These are phyloP conservation scores for Pisolithus marmoratus DNA, from an alignment of 768 basidiomycete species.

Conservation along the genomic window DNA sequence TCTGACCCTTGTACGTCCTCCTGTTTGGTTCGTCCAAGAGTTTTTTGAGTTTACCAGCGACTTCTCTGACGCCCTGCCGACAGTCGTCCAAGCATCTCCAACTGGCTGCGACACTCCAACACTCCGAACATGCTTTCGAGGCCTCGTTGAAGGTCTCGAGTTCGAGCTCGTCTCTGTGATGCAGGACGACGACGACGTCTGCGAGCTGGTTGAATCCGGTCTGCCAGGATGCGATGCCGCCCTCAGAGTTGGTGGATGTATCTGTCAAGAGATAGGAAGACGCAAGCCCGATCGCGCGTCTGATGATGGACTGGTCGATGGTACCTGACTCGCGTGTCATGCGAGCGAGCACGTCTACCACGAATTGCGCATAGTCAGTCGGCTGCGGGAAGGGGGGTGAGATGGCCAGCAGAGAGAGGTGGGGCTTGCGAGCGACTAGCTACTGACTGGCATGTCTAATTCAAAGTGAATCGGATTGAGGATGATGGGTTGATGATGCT, in stretches of 20 bases:
- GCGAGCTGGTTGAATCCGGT: slow-evolving; percentile 63
- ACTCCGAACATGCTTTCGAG: slow-evolving; percentile 60
- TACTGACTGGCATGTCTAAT: slow-evolving; percentile 28
- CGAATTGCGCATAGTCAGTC: slow-evolving; percentile 59
- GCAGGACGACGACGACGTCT: slow-evolving; percentile 68
- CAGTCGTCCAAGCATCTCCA: slow-evolving; percentile 66
- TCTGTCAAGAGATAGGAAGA: slow-evolving; percentile 80
- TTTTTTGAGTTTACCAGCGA: slow-evolving; percentile 55
- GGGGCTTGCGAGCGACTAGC: not conserved
- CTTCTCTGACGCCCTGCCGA: slow-evolving; percentile 53
- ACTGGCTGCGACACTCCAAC: slow-evolving; percentile 66
- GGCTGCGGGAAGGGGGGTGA: slow-evolving; percentile 19
- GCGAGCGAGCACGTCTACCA: slow-evolving; percentile 47
- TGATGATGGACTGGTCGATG: slow-evolving; percentile 58
- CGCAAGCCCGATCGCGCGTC: slow-evolving; percentile 61
- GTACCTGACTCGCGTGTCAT: slow-evolving; percentile 40
- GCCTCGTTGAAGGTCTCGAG: slow-evolving; percentile 72
- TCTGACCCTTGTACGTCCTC: slow-evolving; percentile 27
- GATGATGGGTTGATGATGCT: slow-evolving; percentile 14
- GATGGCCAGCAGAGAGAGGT: not conserved
- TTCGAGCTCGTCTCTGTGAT: slow-evolving; percentile 61
- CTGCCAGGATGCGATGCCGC: slow-evolving; percentile 58
- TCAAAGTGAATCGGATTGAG: slow-evolving; percentile 15
- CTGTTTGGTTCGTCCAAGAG: slow-evolving; percentile 33
- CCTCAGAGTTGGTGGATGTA: slow-evolving; percentile 52